Evolutionary conservation across 202 grass and related monocot species (phyloP).

Genomic region (Thinopyrum obtusiflorum): DNA sequence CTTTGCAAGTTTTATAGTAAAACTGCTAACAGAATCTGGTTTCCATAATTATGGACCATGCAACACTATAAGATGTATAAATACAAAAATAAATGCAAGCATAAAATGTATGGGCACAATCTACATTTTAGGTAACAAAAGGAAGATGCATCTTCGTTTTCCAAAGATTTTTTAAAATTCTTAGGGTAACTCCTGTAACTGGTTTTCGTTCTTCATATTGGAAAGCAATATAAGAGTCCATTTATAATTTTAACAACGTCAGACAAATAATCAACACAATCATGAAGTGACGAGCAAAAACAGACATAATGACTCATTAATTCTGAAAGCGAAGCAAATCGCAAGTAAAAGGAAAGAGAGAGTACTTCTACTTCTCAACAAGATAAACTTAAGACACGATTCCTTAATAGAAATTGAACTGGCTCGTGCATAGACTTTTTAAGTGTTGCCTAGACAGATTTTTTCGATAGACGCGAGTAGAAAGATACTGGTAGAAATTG

Average conservation of each 20-base stretch:
- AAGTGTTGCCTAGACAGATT: neutral
- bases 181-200: neutral
- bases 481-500: neutral
- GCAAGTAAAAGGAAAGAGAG: neutral
- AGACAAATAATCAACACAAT: neutral
- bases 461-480: neutral
- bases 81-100: neutral
- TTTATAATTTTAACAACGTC: neutral
- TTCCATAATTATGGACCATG: neutral
- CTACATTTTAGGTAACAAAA: neutral
- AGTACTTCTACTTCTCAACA: neutral
- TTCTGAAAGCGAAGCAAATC: neutral
- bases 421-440: neutral
- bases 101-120: neutral
- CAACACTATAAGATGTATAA: neutral
- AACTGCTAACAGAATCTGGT: neutral
- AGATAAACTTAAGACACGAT: neutral
- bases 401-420: neutral
- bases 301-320: neutral
- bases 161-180: neutral
- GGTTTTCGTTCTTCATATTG: neutral
- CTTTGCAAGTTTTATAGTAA: neutral
- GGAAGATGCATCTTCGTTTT: neutral
- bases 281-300: neutral
- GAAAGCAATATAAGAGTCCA: neutral